Percentiles rank a stretch among this genome's conserved stretches.
Evolutionary conservation across 768 basidiomycete species (phyloP).

Genomic region (Clathrus columnatus): DNA sequence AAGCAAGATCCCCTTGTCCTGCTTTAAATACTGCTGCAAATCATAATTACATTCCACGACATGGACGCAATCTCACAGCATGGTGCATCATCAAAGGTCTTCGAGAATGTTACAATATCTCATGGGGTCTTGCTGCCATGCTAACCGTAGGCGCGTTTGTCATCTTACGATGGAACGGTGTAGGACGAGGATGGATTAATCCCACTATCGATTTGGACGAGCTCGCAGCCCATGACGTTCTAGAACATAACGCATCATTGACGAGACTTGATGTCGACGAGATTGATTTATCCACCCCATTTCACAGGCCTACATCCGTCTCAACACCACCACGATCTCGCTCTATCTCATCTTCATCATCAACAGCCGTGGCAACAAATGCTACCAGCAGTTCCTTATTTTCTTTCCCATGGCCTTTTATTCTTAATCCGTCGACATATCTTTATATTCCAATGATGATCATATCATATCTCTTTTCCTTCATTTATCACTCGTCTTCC

Average conservation of each 20-base stretch:
- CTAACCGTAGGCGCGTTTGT: slow-evolving; percentile 2
- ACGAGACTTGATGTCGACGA: slow-evolving; percentile 4
- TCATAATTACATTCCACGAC: slow-evolving; percentile 35
- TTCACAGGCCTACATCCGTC: not conserved
- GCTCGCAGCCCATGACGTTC: slow-evolving; percentile 1
- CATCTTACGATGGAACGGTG: slow-evolving; percentile 1
- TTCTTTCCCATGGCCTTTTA: not conserved
- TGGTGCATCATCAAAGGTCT: not conserved
- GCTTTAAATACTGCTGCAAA: slow-evolving; percentile 49
- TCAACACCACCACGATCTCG: not conserved
- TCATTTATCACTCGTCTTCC: not conserved
- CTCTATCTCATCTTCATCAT: slow-evolving; percentile 2
- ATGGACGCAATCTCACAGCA: slow-evolving; percentile 2
- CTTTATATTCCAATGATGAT: not conserved
- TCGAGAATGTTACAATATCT: slow-evolving; percentile 1
- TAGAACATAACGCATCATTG: slow-evolving; percentile 8
- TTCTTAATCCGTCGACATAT: not conserved
- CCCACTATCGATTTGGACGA: slow-evolving; percentile 7
- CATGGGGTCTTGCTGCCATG: not conserved
- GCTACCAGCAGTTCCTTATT: not conserved
- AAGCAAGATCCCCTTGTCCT: slow-evolving; percentile 36
- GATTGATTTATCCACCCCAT: not conserved
- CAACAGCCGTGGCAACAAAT: slow-evolving; percentile 1
- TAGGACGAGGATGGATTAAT: slow-evolving; percentile 2
- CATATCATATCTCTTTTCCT: not conserved